A percentile compares a stretch with the other conserved stretches of the same genome.
Evolutionary conservation across 2,329 filamentous ascomycete species (phyloP).

Genomic region (Pseudocercospora fuligena): DNA sequence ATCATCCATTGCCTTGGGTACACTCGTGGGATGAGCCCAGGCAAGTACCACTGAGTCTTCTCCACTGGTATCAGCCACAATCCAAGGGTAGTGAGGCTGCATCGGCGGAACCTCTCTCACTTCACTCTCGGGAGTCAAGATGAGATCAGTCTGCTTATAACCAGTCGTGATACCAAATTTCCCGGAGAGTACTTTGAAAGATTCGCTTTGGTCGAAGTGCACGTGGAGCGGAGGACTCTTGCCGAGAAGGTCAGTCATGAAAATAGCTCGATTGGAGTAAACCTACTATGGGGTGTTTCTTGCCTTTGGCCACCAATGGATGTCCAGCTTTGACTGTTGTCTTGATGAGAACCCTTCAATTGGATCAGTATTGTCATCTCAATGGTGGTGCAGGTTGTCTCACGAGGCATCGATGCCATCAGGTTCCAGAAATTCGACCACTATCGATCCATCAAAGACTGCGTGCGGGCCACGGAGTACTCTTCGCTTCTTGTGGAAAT

Average conservation of each 20-base stretch:
- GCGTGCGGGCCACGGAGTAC: constrained; percentile 15
- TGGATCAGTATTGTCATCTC: not conserved
- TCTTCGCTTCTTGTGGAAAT: constrained; percentile 11
- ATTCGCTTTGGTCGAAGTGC: constrained; percentile 24
- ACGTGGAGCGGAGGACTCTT: constrained; percentile 19
- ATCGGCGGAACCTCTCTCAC: not conserved
- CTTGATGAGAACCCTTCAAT: constrained; percentile 12
- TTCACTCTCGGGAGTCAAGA: constrained; percentile 13
- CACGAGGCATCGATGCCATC: constrained; percentile 19
- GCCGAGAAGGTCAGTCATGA: not conserved
- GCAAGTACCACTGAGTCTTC: constrained; percentile 17
- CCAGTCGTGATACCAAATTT: constrained; percentile 12
- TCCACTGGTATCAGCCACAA: not conserved
- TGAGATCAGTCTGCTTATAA: constrained; percentile 15
- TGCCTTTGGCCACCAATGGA: constrained; percentile 8
- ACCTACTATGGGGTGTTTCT: constrained; percentile 16
- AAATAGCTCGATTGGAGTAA: not conserved
- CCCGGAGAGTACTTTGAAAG: constrained; percentile 23
- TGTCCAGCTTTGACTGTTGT: constrained; percentile 8
- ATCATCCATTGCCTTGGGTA: constrained; percentile 12
- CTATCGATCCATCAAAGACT: constrained; percentile 21
- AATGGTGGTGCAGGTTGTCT: not conserved
- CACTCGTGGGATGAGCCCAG: constrained; percentile 15
- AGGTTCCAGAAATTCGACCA: constrained; percentile 17
- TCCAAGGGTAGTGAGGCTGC: constrained; percentile 16